phyloP scores from a whole-genome alignment of 441 rosid species.

The Bruguiera hainesii region DNA sequence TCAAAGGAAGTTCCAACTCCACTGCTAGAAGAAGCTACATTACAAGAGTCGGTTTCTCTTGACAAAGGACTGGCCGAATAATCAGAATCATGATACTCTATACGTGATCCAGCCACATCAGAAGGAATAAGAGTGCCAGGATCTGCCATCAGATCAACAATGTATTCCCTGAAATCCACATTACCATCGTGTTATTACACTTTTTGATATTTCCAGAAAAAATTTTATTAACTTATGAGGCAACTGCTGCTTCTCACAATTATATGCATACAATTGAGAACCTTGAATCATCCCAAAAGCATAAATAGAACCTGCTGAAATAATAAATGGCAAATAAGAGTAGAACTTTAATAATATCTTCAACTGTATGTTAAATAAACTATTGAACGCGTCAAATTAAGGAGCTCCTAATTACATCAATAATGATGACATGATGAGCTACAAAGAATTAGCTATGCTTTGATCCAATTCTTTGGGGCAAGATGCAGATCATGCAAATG shows the following conservation, averaged over 20 bases:
- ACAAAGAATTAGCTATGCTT: too few relatives aligned
- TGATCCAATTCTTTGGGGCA: too few relatives aligned
- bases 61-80: slow-evolving; percentile 63
- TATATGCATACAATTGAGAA: slow-evolving; percentile 7
- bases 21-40: slow-evolving; percentile 63
- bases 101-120: slow-evolving; percentile 67
- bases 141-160: slow-evolving; percentile 97
- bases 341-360: slow-evolving; percentile 3
- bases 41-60: slow-evolving; percentile 51
- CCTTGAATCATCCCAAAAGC: not conserved
- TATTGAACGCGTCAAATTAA: too few relatives aligned
- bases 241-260: not conserved
- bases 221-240: not conserved
- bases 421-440: too few relatives aligned
- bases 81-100: slow-evolving; percentile 55
- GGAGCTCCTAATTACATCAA: too few relatives aligned
- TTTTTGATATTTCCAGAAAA: slow-evolving; percentile 8
- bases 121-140: slow-evolving; percentile 98
- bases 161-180: slow-evolving; percentile 87
- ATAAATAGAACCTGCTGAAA: slow-evolving; percentile 8
- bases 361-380: not conserved
- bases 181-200: slow-evolving; percentile 23
- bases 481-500: too few relatives aligned
- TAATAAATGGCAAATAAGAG: not conserved
- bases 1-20: slow-evolving; percentile 57